phyloP scores from a whole-genome alignment of 192 early-diverging fungal genomes.

The Rhizoclosmatium sp. region DNA sequence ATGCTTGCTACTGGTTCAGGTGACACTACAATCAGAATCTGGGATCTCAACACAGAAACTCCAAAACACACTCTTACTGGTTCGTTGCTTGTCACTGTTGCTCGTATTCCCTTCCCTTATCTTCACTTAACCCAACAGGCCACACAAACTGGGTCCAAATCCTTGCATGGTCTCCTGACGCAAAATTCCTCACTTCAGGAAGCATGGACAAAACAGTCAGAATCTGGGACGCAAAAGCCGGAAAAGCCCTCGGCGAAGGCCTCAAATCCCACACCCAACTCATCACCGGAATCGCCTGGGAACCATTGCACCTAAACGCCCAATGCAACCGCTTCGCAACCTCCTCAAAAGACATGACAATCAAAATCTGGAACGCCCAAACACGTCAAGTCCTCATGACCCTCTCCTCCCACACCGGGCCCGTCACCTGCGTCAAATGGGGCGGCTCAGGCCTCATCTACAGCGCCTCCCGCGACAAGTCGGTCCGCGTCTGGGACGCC shows the following conservation, averaged over 20 bases:
- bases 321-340: constrained; percentile 83
- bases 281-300: constrained; percentile 93
- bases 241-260: constrained; percentile 77
- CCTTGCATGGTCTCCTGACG: constrained; percentile 94
- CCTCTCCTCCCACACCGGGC: constrained; percentile 88
- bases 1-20: constrained; percentile 93
- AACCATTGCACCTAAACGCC: constrained; percentile 87
- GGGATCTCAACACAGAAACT: constrained; percentile 98
- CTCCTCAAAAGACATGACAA: constrained; percentile 92
- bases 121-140: constrained; percentile 50
- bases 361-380: constrained; percentile 92
- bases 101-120: background rate
- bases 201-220: constrained; percentile 90
- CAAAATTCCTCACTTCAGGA: constrained; percentile 83
- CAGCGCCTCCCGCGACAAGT: constrained; percentile 91
- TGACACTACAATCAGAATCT: constrained; percentile 94
- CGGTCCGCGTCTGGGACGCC: constrained; percentile 94
- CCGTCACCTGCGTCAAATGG: constrained; percentile 95
- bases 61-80: constrained; percentile 81
- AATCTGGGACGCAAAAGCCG: constrained; percentile 90
- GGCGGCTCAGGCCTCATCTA: constrained; percentile 95
- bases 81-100: background rate
- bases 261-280: constrained; percentile 87
- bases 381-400: constrained; percentile 76
- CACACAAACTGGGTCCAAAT: constrained; percentile 94